Base-by-base conservation (phyloP, 345 rosid genomes). In the Xanthoceras sorbifolium region DNA sequence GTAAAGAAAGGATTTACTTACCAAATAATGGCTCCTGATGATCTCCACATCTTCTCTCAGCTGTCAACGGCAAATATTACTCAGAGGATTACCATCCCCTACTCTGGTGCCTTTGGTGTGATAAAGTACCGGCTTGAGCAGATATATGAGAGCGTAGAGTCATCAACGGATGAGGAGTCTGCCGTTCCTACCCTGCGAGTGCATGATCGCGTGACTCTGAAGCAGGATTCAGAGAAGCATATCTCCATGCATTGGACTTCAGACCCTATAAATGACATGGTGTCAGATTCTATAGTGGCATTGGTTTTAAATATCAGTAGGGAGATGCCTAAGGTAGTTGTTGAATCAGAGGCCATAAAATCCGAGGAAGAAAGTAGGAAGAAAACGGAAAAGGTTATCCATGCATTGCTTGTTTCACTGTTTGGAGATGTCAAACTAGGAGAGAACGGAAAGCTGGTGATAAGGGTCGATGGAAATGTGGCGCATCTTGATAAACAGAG, bases 21-120 rank as follows among this genome's bases (percentile, higher is more conserved):
- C 80, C 99, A 95, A 86, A 93, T 95, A 71, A 95, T 95, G 99
- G 97, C 97, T 40, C 93, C 98, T 1, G 99, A 89, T 69, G 99
- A 95, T 84, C 97, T 95, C 69, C 97, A 92, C 80, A 87, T 95
- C 40, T 95, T 95, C 86, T 95, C 99, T 32, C 98, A 95, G 87
- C 88, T 95, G 57, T 89, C 96, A 65, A 92, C 99, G 18, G 93
- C 97, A 74, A 89, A 87, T 73, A 73, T 93, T 67, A 89, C 90
- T 55, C 97, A 95, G 82, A 86, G 98, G 79, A 92, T 90, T 44
- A 93, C 94, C 22, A 87, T 93, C 78, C 97, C 98, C 0, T 95
- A 85, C 75, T 55, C 90, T 1, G 94, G 96, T 29, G 94, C 94
- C 5, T 90, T 93, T 26, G 98, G 97, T 42, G 91, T 92, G 71